Percentiles rank a stretch among this genome's conserved stretches.
phyloP scores from a whole-genome alignment of 768 basidiomycete genomes.

The Austroboletus eburneus region DNA sequence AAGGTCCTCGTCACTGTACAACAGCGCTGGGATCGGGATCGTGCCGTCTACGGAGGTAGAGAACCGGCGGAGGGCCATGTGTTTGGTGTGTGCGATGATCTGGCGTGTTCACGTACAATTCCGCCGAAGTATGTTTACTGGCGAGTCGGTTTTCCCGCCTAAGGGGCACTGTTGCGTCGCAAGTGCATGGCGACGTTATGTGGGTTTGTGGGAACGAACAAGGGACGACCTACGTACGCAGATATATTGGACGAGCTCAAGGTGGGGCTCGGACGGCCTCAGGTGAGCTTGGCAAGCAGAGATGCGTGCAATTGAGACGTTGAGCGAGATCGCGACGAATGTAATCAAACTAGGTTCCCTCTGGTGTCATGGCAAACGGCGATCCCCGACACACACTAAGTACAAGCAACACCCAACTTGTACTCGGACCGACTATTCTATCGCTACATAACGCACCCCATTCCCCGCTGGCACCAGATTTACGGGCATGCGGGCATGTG shows the following conservation, averaged over 20 bases:
- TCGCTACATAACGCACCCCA: constrained; percentile 1
- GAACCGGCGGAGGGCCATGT: constrained; percentile 55
- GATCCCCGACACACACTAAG: not conserved
- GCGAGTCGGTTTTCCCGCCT: constrained; percentile 8
- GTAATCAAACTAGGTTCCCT: too few relatives aligned
- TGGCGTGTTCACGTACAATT: constrained; percentile 5
- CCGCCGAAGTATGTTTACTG: constrained; percentile 9
- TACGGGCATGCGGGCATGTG: constrained; percentile 3
- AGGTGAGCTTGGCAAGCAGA: constrained; percentile 21
- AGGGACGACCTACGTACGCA: constrained; percentile 11
- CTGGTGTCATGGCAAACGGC: constrained; percentile 3
- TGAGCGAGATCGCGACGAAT: too few relatives aligned
- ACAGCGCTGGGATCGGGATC: constrained; percentile 69
- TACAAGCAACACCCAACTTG: constrained; percentile 2
- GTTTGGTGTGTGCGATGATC: not conserved
- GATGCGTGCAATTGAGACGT: constrained; percentile 7
- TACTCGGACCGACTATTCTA: not conserved
- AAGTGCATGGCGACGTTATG: not conserved
- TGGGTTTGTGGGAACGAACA: constrained; percentile 9
- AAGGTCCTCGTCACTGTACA: constrained; percentile 79
- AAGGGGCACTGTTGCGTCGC: constrained; percentile 2
- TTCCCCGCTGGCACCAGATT: not conserved
- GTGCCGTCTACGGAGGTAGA: constrained; percentile 63
- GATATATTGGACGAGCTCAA: constrained; percentile 5
- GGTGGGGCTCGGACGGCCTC: constrained; percentile 9